These are phyloP conservation scores for Kregervanrija delftensis DNA, from an alignment of 805 yeast species.

Conservation along the genomic window DNA sequence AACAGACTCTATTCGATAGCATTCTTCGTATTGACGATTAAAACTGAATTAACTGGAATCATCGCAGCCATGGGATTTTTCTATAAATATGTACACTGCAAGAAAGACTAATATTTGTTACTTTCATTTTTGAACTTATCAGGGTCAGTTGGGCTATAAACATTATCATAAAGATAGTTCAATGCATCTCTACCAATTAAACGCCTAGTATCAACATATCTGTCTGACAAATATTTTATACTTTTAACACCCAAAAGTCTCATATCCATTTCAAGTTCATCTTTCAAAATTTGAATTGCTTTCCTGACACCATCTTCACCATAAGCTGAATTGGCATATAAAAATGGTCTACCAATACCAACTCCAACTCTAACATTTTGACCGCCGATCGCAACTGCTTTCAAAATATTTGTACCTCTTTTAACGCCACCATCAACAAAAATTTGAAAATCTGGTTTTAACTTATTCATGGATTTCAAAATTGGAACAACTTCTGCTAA, in stretches of 20 bases:
- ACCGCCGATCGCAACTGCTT: constrained; percentile 65
- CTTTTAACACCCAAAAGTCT: constrained; percentile 66
- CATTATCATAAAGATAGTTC: constrained; percentile 24
- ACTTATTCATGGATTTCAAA: constrained; percentile 35
- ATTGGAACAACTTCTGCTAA: constrained; percentile 62
- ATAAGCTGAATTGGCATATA: constrained; percentile 56
- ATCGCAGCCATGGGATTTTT: too few relatives aligned
- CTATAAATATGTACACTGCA: too few relatives aligned
- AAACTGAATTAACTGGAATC: too few relatives aligned
- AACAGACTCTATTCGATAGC: constrained; percentile 18
- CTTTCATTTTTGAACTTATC: constrained; percentile 25
- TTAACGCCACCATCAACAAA: constrained; percentile 66
- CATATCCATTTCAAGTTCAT: constrained; percentile 73
- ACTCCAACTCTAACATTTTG: constrained; percentile 66
- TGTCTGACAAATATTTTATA: constrained; percentile 52
- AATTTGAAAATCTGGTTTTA: constrained; percentile 48
- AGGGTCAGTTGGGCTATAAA: constrained; percentile 24
- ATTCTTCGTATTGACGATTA: too few relatives aligned
- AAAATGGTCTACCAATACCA: constrained; percentile 62
- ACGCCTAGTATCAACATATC: constrained; percentile 48
- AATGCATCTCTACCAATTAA: constrained; percentile 27
- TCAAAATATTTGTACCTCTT: constrained; percentile 59
- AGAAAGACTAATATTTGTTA: too few relatives aligned
- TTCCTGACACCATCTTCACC: constrained; percentile 60
- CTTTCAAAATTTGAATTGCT: constrained; percentile 55